phyloP scores from a whole-genome alignment of 2,329 filamentous ascomycete genomes.

The Fusarium equiseti region DNA sequence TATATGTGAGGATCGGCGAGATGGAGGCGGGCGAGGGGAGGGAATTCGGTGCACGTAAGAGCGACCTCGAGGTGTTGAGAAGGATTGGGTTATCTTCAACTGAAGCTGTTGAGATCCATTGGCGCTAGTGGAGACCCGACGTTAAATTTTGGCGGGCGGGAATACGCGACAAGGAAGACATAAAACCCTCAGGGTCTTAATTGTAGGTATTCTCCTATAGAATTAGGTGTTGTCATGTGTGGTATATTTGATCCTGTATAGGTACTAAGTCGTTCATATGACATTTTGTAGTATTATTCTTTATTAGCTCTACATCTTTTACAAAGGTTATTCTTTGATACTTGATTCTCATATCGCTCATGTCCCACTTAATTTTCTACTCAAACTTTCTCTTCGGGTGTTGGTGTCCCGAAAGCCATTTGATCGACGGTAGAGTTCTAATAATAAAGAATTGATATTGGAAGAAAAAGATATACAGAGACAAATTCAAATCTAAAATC shows the following conservation, averaged over 20 bases:
- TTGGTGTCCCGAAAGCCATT: conserved; percentile 1
- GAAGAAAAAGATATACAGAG: background rate
- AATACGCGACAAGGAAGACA: conserved; percentile 19
- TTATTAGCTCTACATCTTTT: background rate
- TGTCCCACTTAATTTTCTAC: conserved; percentile 7
- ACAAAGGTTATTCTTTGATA: background rate
- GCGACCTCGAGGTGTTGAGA: conserved; percentile 42
- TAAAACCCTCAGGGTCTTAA: conserved; percentile 13
- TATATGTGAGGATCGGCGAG: conserved; percentile 39
- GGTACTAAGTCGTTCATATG: too few species aligned
- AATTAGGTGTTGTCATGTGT: background rate
- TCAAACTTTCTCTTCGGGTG: conserved; percentile 3
- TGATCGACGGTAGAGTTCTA: background rate
- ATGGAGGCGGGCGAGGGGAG: conserved; percentile 26
- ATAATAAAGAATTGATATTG: background rate
- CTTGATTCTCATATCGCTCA: background rate
- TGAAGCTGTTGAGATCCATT: conserved; percentile 30
- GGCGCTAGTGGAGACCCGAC: conserved; percentile 39
- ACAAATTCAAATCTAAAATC: background rate
- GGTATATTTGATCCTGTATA: background rate
- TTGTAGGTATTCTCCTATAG: background rate
- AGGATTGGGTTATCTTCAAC: conserved; percentile 30
- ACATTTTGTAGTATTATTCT: background rate
- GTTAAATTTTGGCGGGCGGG: conserved; percentile 52
- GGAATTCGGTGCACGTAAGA: conserved; percentile 39